These are phyloP conservation scores for Jatropha curcas DNA, from an alignment of 345 rosid species.

Conservation along the genomic window DNA sequence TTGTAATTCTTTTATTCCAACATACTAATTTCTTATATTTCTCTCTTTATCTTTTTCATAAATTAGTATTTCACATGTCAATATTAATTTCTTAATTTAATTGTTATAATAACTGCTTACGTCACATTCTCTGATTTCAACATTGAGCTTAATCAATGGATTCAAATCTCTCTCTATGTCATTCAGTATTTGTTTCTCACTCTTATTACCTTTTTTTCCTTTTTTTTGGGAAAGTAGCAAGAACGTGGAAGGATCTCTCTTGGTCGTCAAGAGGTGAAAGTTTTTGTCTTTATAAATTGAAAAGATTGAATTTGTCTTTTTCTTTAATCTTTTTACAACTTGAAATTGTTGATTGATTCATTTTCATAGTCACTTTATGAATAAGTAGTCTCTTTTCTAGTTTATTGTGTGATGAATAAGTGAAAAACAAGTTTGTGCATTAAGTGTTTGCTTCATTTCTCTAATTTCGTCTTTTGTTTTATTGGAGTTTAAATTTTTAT, in stretches of 20 bases:
- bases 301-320: background rate
- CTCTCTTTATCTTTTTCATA: no score
- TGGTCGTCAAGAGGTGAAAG: conserved; percentile 82
- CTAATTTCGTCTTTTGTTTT: background rate
- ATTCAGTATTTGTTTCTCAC: background rate
- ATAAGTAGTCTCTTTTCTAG: conserved; percentile 89
- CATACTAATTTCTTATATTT: no score
- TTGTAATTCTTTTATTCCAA: no score
- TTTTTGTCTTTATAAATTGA: background rate
- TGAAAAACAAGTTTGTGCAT: conserved; percentile 67
- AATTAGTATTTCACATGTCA: no score
- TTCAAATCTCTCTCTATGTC: conserved; percentile 11
- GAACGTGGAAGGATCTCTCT: conserved; percentile 95
- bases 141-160: conserved; percentile 87
- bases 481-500: background rate
- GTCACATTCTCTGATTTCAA: conserved; percentile 96
- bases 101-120: conserved; percentile 91
- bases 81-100: no score
- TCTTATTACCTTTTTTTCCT: background rate
- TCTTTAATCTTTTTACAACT: background rate
- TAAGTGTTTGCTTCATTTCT: background rate
- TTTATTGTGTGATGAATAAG: conserved; percentile 95
- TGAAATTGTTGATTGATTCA: no score
- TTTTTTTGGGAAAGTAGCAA: conserved; percentile 66
- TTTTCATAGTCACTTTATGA: conserved; percentile 41